Evolutionary conservation across 352 stramenopile species (phyloP).

Genomic region (Phytopythium chamaehyphon): DNA sequence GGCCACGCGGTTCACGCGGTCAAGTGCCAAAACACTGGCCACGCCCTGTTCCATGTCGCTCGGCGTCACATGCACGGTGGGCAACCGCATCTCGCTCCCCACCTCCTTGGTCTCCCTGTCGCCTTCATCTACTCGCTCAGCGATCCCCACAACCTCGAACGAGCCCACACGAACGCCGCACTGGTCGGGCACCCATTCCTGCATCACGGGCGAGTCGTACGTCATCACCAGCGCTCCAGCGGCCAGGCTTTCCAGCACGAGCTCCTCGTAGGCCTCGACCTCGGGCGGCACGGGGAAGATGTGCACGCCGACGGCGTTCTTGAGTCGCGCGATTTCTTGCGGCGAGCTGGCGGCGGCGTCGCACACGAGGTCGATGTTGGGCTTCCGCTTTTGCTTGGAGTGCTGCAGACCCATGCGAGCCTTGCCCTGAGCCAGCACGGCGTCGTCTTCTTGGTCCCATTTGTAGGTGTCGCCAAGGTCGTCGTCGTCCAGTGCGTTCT

Average conservation of each 20-base stretch:
- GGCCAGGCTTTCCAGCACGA: conserved; percentile 44
- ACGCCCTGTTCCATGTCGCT: conserved; percentile 56
- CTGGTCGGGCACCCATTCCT: conserved; percentile 60
- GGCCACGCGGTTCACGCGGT: conserved; percentile 51
- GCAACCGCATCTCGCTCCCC: conserved; percentile 26
- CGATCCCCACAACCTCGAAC: conserved; percentile 27
- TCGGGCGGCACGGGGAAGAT: conserved; percentile 58
- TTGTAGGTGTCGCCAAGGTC: conserved; percentile 8
- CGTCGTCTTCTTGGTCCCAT: background rate
- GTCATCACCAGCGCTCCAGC: conserved; percentile 58
- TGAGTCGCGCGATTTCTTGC: conserved; percentile 38
- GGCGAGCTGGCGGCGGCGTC: conserved; percentile 34
- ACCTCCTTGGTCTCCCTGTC: background rate
- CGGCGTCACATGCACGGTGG: conserved; percentile 40
- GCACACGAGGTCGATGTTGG: conserved; percentile 62
- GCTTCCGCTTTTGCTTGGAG: conserved; percentile 14
- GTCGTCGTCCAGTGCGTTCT: conserved; percentile 12
- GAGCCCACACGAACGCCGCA: conserved; percentile 51
- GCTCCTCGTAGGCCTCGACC: conserved; percentile 49
- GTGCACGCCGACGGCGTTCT: conserved; percentile 64
- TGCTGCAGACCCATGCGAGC: background rate
- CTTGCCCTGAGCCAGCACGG: background rate
- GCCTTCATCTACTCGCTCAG: conserved; percentile 2
- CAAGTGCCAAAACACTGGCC: conserved; percentile 36
- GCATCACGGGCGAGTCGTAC: conserved; percentile 71